Base-by-base conservation (phyloP, 345 rosid genomes). In the Melaleuca quinquenervia region DNA sequence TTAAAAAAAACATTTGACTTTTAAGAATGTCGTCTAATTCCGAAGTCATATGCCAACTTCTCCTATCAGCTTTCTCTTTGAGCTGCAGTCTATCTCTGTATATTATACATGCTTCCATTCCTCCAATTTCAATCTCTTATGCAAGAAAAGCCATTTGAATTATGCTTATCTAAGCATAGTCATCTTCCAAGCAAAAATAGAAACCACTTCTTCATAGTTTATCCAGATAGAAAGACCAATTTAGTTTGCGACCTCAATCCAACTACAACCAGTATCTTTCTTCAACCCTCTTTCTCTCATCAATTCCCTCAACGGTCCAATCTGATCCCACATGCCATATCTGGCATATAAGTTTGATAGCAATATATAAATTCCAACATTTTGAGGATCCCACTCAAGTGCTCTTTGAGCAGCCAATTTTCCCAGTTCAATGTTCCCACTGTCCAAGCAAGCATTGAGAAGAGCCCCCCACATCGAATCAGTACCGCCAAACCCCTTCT, bases 381-480 rank as follows among this genome's bases (percentile, higher is more conserved):
- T 94, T 16, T 85, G 62, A 32, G 95, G 93, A 82, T 92, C 95
- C 88, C 90, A 87, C 56, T 92, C 89, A 6, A 94, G 93, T 49
- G 94, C 94, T 85, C 86, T 91, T 62, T 36, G 87, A 52, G 95
- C 92, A 60, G 94, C 94, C 87, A 94, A 87, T 88, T 85, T 86
- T 51, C 92, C 95, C 88, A 93, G 50, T 86, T 92, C 92, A 26
- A 92, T 70, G 75, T 90, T 89, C n/a, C 93, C 91, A 27, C 83
- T 84, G 52, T 90, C 90, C 58, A 88, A 83, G 52, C 94, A 91
- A 83, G 93, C 92, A 64, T 90, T 89, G 60, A 92, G 93, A 87
- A 94, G 86, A 86, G 94, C 83, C 20, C 94, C 95, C 95, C 95
- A 94, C 93, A 92, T 86, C 6, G 93, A 89, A 87, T 89, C 83